Evolutionary conservation across 1,139 yeast genomes (phyloP).

Genomic region (Lodderomyces oxycetoniae): DNA sequence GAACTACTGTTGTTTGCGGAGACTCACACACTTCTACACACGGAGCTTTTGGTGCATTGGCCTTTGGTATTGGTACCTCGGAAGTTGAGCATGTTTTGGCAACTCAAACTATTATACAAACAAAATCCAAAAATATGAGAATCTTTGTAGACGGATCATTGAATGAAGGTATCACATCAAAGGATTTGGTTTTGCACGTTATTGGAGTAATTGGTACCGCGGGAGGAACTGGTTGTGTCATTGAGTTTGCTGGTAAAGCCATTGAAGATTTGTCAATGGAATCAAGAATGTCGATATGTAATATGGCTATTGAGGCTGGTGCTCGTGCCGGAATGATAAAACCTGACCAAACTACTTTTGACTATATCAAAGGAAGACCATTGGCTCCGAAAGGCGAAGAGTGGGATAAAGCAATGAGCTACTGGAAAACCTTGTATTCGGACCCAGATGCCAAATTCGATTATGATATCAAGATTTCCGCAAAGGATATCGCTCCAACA

Average conservation of each 20-base stretch:
- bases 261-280: slow-evolving; percentile 88
- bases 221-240: slow-evolving; percentile 97
- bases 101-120: slow-evolving; percentile 91
- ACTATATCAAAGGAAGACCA: slow-evolving; percentile 88
- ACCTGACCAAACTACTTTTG: slow-evolving; percentile 85
- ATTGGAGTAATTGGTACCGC: slow-evolving; percentile 98
- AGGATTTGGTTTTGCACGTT: slow-evolving; percentile 89
- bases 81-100: slow-evolving; percentile 98
- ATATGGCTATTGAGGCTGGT: slow-evolving; percentile 88
- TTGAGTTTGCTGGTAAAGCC: slow-evolving; percentile 95
- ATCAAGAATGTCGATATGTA: slow-evolving; percentile 99
- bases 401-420: slow-evolving; percentile 89
- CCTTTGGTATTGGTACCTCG: slow-evolving; percentile 98
- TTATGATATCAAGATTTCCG: slow-evolving; percentile 73
- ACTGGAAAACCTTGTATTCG: slow-evolving; percentile 84
- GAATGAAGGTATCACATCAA: slow-evolving; percentile 85
- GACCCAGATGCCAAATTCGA: slow-evolving; percentile 91
- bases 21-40: slow-evolving; percentile 98
- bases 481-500: slow-evolving; percentile 86
- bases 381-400: slow-evolving; percentile 88
- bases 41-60: slow-evolving; percentile 97
- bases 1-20: slow-evolving; percentile 98
- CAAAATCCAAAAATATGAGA: slow-evolving; percentile 94
- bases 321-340: slow-evolving; percentile 99
- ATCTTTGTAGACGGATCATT: slow-evolving; percentile 80